A percentile compares a stretch with the other conserved stretches of the same genome.
These are phyloP conservation scores for Dictyostelium citrinum DNA, from an alignment of 78 protist species.

Conservation along the genomic window DNA sequence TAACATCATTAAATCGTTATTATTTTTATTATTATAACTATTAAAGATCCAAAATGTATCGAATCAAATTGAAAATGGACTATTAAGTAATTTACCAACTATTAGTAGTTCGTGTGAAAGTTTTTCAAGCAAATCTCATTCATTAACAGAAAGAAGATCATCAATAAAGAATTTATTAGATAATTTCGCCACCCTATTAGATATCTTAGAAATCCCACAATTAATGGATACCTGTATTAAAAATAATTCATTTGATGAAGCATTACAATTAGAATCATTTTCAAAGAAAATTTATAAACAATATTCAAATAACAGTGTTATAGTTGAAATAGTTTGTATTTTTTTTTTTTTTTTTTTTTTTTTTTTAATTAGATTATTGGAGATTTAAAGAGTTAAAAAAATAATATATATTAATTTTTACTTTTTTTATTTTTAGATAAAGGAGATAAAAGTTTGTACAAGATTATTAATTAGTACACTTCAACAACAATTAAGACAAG, in stretches of 20 bases:
- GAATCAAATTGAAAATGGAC: slow-evolving; percentile 8
- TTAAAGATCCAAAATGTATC: slow-evolving; percentile 22
- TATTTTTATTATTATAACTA: neutral
- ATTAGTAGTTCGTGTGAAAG: slow-evolving; percentile 35
- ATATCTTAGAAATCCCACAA: slow-evolving; percentile 66
- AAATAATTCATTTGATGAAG: slow-evolving; percentile 43
- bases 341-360: too few relatives aligned
- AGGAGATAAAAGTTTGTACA: slow-evolving; percentile 13
- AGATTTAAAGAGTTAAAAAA: too few relatives aligned
- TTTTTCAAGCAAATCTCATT: slow-evolving; percentile 37
- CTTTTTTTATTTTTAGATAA: neutral
- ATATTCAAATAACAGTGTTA: slow-evolving; percentile 15
- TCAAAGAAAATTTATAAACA: slow-evolving; percentile 58
- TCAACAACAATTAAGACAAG: slow-evolving; percentile 23
- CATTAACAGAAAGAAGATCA: slow-evolving; percentile 7
- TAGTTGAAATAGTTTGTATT: slow-evolving; percentile 11
- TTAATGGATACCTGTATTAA: slow-evolving; percentile 71
- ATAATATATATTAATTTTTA: neutral
- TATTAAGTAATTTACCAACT: slow-evolving; percentile 31
- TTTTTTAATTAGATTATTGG: too few relatives aligned
- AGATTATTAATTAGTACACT: slow-evolving; percentile 4
- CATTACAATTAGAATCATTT: slow-evolving; percentile 67
- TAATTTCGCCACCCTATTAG: slow-evolving; percentile 40
- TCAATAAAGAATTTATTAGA: slow-evolving; percentile 43
- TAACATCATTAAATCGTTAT: too few relatives aligned